Evolutionary conservation across 2,329 filamentous ascomycete genomes (phyloP).

Genomic region (Dothistroma pini): DNA sequence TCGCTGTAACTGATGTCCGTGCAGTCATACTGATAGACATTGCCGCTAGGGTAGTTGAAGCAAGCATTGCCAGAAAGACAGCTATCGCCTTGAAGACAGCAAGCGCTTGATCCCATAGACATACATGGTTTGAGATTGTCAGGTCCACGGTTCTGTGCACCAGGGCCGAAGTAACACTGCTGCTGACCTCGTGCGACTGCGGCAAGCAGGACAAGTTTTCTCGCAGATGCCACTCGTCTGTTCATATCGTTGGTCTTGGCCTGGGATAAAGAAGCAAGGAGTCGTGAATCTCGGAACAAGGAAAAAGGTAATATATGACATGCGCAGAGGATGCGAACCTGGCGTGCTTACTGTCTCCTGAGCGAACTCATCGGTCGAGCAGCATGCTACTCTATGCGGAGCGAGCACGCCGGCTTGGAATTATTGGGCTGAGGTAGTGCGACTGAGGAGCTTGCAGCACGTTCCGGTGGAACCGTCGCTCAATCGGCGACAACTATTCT

Average conservation of each 20-base stretch:
- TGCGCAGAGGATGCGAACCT: neutral
- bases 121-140: constrained; percentile 28
- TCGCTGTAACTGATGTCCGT: constrained; percentile 32
- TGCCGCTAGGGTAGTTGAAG: constrained; percentile 28
- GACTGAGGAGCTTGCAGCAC: neutral
- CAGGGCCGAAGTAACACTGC: constrained; percentile 32
- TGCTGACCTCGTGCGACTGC: constrained; percentile 20
- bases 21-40: constrained; percentile 34
- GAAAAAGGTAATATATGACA: neutral
- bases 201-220: constrained; percentile 5
- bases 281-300: neutral
- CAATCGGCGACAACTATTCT: neutral
- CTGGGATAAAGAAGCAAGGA: neutral
- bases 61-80: constrained; percentile 32
- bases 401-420: neutral
- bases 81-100: constrained; percentile 30
- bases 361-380: neutral
- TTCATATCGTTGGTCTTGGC: neutral
- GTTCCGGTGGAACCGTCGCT: neutral
- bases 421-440: constrained; percentile 1
- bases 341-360: neutral
- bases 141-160: constrained; percentile 26
- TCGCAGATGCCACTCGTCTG: neutral
- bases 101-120: constrained; percentile 24
- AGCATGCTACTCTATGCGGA: constrained; percentile 4